Evolutionary conservation across 2,329 filamentous ascomycete species (phyloP), one percentile per base, ranked within the genome.

Genomic region (Beauveria medogensis): DNA sequence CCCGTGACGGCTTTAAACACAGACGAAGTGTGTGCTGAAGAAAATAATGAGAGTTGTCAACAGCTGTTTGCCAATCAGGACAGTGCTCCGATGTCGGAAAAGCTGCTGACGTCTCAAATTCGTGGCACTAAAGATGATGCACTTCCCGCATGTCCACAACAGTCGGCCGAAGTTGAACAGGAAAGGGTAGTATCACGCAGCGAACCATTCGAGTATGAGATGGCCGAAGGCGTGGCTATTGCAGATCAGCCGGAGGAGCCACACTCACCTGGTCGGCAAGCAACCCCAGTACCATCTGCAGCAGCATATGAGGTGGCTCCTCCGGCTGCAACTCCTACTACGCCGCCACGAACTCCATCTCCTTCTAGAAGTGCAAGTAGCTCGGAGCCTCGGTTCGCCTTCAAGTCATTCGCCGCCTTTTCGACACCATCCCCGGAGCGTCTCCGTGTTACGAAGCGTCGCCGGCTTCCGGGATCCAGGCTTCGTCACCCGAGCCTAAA

Each of bases 331-430:
- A 24, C 24, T 10, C 34, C 51, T 16, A n/a, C 22, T 14, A 55
- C 41, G 14, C 43, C 58, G 20, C 12, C 24, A 9, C 51, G 22
- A 14, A 37, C 26, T 26, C 5, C 50, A 14, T 43, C 51, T 1
- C 51, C 50, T 18, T 12, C 5, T 14, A 24, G 8, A 20, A 67
- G 69, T 61, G 65, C 73, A 37, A 71, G 72, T 2, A 80, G 78
- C 0, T 77, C 80, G 6, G 78, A 82, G 55, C 74, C 78, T 16
- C 75, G 76, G 5, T 72, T 82, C 34, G 77, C 77, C 0, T 73
- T 82, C 65, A 81, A 79, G 63, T 76, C 80, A 0, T 83, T 84
- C 66, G 75, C 78, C 1, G 76, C 77, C 1, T 83, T 83, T 66
- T 77, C 80, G 66, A 78, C 78, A 0, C 77, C 79, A 1, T 81